phyloP scores from a whole-genome alignment of 2,329 filamentous ascomycete genomes.

The Colletotrichum sp. region DNA sequence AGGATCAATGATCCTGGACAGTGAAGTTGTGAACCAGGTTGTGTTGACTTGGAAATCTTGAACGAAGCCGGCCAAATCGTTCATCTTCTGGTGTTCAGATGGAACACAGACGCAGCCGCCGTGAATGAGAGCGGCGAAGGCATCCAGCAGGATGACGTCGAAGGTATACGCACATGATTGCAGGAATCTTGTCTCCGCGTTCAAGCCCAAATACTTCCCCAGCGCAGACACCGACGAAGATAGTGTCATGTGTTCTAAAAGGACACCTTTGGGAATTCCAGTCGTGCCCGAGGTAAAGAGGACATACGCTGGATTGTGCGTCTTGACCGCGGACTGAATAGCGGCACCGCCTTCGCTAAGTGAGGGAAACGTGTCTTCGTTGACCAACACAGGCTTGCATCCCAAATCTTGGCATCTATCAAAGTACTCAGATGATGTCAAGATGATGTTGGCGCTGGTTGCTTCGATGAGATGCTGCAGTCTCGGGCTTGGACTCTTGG shows the following conservation, averaged over 20 bases:
- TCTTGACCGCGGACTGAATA: background rate
- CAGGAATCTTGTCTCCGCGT: conserved; percentile 25
- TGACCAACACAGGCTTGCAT: background rate
- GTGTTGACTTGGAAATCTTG: conserved; percentile 8
- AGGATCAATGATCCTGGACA: conserved; percentile 2
- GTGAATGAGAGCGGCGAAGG: conserved; percentile 14
- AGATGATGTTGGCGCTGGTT: background rate
- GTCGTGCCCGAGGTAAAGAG: conserved; percentile 32
- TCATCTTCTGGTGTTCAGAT: conserved; percentile 20
- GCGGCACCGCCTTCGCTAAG: too few species aligned
- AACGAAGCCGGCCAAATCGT: conserved; percentile 21
- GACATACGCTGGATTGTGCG: conserved; percentile 23
- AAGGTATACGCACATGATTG: conserved; percentile 24
- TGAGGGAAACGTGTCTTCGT: background rate
- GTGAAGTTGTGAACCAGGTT: background rate
- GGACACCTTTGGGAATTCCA: conserved; percentile 28
- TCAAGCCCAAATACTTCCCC: background rate
- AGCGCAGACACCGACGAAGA: conserved; percentile 20
- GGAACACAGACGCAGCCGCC: conserved; percentile 12
- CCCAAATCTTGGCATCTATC: background rate
- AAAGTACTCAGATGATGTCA: background rate
- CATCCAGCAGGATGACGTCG: conserved; percentile 19
- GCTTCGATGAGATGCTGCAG: background rate
- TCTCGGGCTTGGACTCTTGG: background rate
- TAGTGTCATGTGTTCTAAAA: conserved; percentile 25